Evolutionary conservation across 2,329 filamentous ascomycete species (phyloP).

Genomic region (Pseudocercospora macadamiae): DNA sequence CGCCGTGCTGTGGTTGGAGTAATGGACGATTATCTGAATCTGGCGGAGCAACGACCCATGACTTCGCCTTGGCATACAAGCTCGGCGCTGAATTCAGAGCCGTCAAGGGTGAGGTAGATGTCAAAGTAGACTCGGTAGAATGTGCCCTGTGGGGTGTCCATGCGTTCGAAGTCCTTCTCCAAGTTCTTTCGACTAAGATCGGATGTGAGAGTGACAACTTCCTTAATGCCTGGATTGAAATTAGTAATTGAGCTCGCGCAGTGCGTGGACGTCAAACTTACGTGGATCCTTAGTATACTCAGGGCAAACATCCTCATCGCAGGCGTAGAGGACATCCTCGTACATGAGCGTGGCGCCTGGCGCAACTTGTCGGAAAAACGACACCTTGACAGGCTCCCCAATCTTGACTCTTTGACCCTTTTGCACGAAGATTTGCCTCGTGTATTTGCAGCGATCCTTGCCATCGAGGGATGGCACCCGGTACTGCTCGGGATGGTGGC

Average conservation of each 20-base stretch:
- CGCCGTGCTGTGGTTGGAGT: constrained; percentile 17
- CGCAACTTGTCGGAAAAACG: constrained; percentile 96
- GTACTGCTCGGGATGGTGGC: constrained; percentile 97
- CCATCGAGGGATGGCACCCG: constrained; percentile 94
- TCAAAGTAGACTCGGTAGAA: constrained; percentile 79
- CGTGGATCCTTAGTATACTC: constrained; percentile 99
- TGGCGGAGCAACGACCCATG: constrained; percentile 93
- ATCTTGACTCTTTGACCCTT: constrained; percentile 99
- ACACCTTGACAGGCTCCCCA: constrained; percentile 97
- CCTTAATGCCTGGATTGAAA: constrained; percentile 79
- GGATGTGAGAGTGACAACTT: constrained; percentile 95
- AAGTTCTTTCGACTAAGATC: constrained; percentile 97
- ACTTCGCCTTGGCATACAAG: constrained; percentile 99
- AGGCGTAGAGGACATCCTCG: constrained; percentile 96
- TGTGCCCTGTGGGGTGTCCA: constrained; percentile 97
- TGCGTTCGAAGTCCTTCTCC: constrained; percentile 98
- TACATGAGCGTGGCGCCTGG: constrained; percentile 98
- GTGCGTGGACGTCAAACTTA: constrained; percentile 59
- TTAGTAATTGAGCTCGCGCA: constrained; percentile 32
- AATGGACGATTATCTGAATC: constrained; percentile 64
- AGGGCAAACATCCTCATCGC: constrained; percentile 95
- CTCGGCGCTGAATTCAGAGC: constrained; percentile 96
- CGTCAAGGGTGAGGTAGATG: constrained; percentile 88
- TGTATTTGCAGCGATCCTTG: constrained; percentile 98
- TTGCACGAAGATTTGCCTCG: constrained; percentile 95